Base-by-base conservation (phyloP, 805 yeast species). In the Pichia occidentalis region DNA sequence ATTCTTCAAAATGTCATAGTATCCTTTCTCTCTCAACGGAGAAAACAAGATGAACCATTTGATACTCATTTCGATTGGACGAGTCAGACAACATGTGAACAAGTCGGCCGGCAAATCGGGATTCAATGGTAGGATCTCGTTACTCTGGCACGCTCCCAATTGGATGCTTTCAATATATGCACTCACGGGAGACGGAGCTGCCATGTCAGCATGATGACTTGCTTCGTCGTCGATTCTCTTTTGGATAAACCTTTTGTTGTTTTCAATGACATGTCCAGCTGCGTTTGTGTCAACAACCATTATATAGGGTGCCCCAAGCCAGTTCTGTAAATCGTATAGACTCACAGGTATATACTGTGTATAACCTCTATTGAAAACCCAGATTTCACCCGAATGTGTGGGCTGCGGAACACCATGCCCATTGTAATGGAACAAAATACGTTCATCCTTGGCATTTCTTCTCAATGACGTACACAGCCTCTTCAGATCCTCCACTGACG, bases 351-450 rank as follows among this genome's bases (percentile, higher is more conserved):
- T 92, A 57, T 92, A 92, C 62, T 92, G 98, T 1, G 98, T 92
- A 57, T 88, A 92, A 1, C 95, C 95, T 48, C 97, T 68, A 59
- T 92, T 92, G 65, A 92, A 92, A 9, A 92, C 97, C 98, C 98
- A 92, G 20, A 92, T 85, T 55, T 92, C 98, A 18, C 98, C 98
- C 32, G 88, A 77, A 24, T 86, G 78, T 0, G 98, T 92, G 0
- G 98, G 97, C 51, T 86, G 86, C 0, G 98, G 98, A 2, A 92
- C 98, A 18, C 98, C 98, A 56, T 92, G 98, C 6, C 98, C 98
- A 51, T 92, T 92, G 58, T 92, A 92, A 57, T 92, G 97, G 58
- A 92, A 90, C 37, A 92, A 59, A 8, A 90, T 83, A 43, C 98
- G 70, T 56, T 90, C 97, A 45, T 90, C 97, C 53, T 88, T 85